Percentiles rank a stretch among this genome's conserved stretches.
These are phyloP conservation scores for Salix caprea DNA, from an alignment of 345 rosid species.

Conservation along the genomic window DNA sequence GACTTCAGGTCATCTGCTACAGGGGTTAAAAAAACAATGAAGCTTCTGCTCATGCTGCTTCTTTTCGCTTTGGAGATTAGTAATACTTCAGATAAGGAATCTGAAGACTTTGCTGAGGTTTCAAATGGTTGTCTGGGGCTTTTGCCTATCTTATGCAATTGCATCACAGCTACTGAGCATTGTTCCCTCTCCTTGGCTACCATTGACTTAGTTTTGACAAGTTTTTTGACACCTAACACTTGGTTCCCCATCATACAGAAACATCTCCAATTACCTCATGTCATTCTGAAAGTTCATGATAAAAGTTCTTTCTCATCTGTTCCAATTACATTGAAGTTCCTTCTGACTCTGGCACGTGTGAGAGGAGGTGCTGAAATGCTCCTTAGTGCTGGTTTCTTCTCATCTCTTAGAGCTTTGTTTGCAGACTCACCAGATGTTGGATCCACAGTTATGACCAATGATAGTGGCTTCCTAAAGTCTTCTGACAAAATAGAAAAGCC, in stretches of 20 bases:
- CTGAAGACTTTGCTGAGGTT: constrained; percentile 53
- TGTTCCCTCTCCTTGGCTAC: constrained; percentile 56
- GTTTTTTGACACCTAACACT: constrained; percentile 60
- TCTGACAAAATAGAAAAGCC: constrained; percentile 49
- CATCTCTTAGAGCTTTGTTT: constrained; percentile 59
- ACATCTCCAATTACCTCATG: constrained; percentile 59
- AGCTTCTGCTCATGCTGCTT: constrained; percentile 58
- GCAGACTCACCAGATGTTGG: constrained; percentile 41
- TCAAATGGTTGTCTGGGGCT: constrained; percentile 61
- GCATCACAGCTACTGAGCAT: constrained; percentile 48
- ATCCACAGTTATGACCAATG: constrained; percentile 33
- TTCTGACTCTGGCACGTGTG: constrained; percentile 68
- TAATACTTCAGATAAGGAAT: constrained; percentile 29
- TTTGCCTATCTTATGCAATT: constrained; percentile 69
- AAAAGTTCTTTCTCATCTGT: constrained; percentile 40
- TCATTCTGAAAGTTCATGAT: constrained; percentile 64
- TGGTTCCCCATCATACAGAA: constrained; percentile 74
- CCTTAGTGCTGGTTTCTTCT: constrained; percentile 59
- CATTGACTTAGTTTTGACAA: constrained; percentile 54
- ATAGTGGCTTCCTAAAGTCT: constrained; percentile 25
- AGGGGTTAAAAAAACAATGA: constrained; percentile 43
- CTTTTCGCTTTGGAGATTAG: constrained; percentile 47
- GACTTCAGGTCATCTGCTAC: constrained; percentile 41
- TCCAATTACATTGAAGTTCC: constrained; percentile 60
- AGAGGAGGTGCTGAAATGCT: constrained; percentile 90